Conservation (phyloP, 2,329 filamentous ascomycete genomes). For the Nannizziopsis arthrosporioides region DNA sequence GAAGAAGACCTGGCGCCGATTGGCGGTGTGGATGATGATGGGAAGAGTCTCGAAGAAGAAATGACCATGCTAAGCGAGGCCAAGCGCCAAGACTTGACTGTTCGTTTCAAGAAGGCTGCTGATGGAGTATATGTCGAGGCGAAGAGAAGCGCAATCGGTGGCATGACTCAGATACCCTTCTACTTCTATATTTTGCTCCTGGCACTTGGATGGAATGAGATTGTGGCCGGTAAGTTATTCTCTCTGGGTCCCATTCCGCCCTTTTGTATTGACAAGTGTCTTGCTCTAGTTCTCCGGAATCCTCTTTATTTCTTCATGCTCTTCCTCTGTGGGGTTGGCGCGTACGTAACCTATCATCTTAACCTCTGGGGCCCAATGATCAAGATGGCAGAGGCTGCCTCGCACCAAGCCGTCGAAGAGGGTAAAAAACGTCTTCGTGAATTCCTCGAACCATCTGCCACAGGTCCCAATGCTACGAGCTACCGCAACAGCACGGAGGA, state of each 20-base stretch:
- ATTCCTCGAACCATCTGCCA: slow-evolving; percentile 79
- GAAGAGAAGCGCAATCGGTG: slow-evolving; percentile 90
- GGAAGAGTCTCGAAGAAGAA: slow-evolving; percentile 89
- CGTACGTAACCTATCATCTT: slow-evolving; percentile 83
- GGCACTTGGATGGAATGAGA: slow-evolving; percentile 96
- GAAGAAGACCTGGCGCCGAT: slow-evolving; percentile 84
- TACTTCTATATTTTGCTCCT: slow-evolving; percentile 89
- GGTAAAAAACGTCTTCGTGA: slow-evolving; percentile 84
- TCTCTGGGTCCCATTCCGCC: not conserved
- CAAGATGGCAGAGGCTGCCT: slow-evolving; percentile 86
- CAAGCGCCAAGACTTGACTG: slow-evolving; percentile 81
- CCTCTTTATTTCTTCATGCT: slow-evolving; percentile 86
- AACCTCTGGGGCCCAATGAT: slow-evolving; percentile 94
- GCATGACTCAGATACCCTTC: slow-evolving; percentile 81
- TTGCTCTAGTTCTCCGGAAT: slow-evolving; percentile 67
- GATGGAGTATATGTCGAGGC: slow-evolving; percentile 97
- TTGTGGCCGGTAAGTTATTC: slow-evolving; percentile 64
- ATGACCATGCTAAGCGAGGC: slow-evolving; percentile 86
- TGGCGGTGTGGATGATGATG: slow-evolving; percentile 86
- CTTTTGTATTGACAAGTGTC: slow-evolving; percentile 11
- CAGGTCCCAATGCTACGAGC: slow-evolving; percentile 64
- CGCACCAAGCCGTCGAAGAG: slow-evolving; percentile 74
- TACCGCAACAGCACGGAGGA: slow-evolving; percentile 36
- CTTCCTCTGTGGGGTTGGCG: slow-evolving; percentile 60
- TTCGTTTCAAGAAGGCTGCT: slow-evolving; percentile 95